These are phyloP conservation scores for Lactifluus subvellereus DNA, from an alignment of 768 basidiomycete genomes.

Conservation along the genomic window DNA sequence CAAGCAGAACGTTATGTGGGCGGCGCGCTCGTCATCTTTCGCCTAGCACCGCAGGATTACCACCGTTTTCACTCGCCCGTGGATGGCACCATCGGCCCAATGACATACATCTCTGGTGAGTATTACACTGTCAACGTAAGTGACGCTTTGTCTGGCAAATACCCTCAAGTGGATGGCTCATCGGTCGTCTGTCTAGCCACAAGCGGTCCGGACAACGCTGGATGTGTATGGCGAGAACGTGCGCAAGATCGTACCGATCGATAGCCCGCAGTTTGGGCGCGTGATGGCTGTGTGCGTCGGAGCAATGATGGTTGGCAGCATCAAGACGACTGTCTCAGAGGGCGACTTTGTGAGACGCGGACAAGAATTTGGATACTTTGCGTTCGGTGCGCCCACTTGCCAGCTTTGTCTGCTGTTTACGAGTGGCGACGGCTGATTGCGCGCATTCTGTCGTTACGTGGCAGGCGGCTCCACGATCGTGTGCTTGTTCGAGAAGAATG, in stretches of 20 bases:
- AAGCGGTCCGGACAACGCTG: slow-evolving; percentile 85
- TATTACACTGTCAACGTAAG: slow-evolving; percentile 94
- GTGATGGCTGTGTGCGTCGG: slow-evolving; percentile 92
- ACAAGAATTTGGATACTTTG: slow-evolving; percentile 91
- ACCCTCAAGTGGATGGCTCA: neutral
- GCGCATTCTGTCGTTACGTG: neutral
- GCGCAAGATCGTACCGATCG: slow-evolving; percentile 87
- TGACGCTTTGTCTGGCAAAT: slow-evolving; percentile 13
- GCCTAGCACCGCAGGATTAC: slow-evolving; percentile 92
- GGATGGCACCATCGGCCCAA: slow-evolving; percentile 75
- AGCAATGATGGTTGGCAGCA: slow-evolving; percentile 95
- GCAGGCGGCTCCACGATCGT: slow-evolving; percentile 91
- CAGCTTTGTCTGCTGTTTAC: neutral
- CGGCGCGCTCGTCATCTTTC: slow-evolving; percentile 84
- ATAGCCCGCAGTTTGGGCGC: slow-evolving; percentile 81
- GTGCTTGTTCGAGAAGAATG: slow-evolving; percentile 78
- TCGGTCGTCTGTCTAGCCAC: slow-evolving; percentile 47
- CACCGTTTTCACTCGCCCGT: slow-evolving; percentile 91
- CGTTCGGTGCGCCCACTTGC: slow-evolving; percentile 61
- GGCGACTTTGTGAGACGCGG: slow-evolving; percentile 77
- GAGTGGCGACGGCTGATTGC: no score
- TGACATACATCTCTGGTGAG: slow-evolving; percentile 81
- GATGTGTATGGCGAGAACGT: slow-evolving; percentile 96
- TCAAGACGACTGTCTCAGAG: slow-evolving; percentile 79
- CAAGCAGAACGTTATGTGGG: slow-evolving; percentile 68